Conservation (phyloP, 495 filamentous ascomycete species). For the Podospora didyma region DNA sequence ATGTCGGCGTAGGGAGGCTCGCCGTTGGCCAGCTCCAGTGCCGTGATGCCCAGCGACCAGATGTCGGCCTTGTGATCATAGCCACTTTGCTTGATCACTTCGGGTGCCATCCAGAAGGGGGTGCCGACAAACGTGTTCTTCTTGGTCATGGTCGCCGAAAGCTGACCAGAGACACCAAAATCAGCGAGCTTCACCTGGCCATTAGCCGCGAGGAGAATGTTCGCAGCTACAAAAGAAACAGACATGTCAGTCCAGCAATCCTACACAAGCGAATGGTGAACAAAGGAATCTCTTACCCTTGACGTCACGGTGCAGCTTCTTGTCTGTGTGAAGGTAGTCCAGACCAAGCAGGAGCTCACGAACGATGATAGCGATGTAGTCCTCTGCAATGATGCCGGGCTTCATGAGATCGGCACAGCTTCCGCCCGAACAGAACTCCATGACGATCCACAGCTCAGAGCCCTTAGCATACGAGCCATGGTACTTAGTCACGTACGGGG, state of each 20-base stretch:
- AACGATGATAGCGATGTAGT: constrained; percentile 91
- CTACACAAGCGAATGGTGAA: neutral
- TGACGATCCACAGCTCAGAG: constrained; percentile 95
- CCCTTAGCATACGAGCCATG: constrained; percentile 94
- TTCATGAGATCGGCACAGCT: constrained; percentile 90
- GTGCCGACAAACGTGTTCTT: constrained; percentile 99
- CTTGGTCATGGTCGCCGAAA: constrained; percentile 99
- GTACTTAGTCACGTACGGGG: constrained; percentile 93
- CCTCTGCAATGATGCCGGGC: constrained; percentile 85
- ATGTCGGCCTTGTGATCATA: constrained; percentile 99
- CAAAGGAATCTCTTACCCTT: constrained; percentile 62
- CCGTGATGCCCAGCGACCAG: constrained; percentile 98
- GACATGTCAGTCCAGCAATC: neutral
- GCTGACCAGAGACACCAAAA: constrained; percentile 93
- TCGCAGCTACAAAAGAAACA: constrained; percentile 65
- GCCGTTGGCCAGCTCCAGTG: constrained; percentile 86
- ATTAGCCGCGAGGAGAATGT: constrained; percentile 78
- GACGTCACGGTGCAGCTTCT: constrained; percentile 95
- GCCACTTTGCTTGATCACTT: constrained; percentile 96
- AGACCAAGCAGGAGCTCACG: constrained; percentile 84
- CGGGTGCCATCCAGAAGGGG: constrained; percentile 99
- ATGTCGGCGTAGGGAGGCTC: constrained; percentile 96
- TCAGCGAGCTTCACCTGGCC: constrained; percentile 97
- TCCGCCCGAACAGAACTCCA: constrained; percentile 92
- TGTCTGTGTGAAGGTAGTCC: constrained; percentile 89